Evolutionary conservation across 495 filamentous ascomycete genomes (phyloP), one percentile per base, ranked within the genome.

Genomic region (Aspergillus conjunctus): DNA sequence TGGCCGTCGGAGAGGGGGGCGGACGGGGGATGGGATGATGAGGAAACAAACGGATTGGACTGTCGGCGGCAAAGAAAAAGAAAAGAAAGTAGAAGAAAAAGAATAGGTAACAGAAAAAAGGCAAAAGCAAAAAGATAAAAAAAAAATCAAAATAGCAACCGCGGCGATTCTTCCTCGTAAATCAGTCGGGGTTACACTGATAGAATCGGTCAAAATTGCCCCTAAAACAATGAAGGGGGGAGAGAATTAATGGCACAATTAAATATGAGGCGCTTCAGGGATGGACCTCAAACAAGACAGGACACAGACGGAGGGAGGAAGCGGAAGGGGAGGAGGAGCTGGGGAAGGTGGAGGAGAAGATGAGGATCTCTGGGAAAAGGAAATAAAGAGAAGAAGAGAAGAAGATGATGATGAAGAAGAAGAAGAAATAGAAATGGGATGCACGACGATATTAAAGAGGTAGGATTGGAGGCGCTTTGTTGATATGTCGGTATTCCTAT

Each of bases 11-110:
- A 41, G 45, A 55, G 54, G 59, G n/a, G 62, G 57, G 51, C 32
- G 57, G 44, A 56, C 26, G 56, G 50, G 33, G 51, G 57, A 52
- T 59, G 48, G 57, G 50, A 54, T 37, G 41, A 60, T 60, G 58
- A 48, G 51, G 58, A 58, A 54, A 51, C 53, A 54, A 54, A 57
- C 53, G 59, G 59, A 68, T 65, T 64, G 48, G 64, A 61, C 63
- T 51, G 61, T 63, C 62, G 60, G 67, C 67, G 67, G 63, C 64
- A 66, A 66, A 51, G 54, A 65, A 65, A 70, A 58, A 51, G 41
- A 49, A 65, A 57, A 51, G 33, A 20, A 51, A 2, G 2, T 5
- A 49, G 63, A 57, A 51, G 33, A 20, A 51, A 26, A 26, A 26
- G 26, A 26, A 26, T 26, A 14, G 10, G 10, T 5, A 49, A 48